These are phyloP conservation scores for Leptoxyphium fumago DNA, from an alignment of 2,329 filamentous ascomycete genomes.

Conservation along the genomic window DNA sequence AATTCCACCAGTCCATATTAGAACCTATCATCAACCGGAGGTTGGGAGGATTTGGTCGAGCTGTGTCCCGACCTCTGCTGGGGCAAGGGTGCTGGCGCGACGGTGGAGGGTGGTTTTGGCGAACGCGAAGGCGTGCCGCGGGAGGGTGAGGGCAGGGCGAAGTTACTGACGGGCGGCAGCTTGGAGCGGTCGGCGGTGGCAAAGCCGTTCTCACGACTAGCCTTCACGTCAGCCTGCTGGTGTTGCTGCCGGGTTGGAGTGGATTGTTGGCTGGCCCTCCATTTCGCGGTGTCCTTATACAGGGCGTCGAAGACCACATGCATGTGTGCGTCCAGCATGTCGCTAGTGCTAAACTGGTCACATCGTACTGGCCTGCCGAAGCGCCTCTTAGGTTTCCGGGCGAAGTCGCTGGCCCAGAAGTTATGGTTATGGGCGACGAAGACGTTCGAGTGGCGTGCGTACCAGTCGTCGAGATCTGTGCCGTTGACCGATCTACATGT, in stretches of 20 bases:
- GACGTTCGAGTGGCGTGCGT: slow-evolving; percentile 64
- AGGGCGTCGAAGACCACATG: slow-evolving; percentile 35
- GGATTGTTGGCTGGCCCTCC: slow-evolving; percentile 7
- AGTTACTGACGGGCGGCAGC: slow-evolving; percentile 9
- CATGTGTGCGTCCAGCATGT: slow-evolving; percentile 42
- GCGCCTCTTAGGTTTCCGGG: slow-evolving; percentile 39
- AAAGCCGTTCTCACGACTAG: background rate
- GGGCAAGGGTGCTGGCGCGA: too few relatives aligned
- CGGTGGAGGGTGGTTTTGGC: too few relatives aligned
- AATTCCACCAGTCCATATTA: too few relatives aligned
- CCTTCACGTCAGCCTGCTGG: background rate
- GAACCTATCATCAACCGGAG: too few relatives aligned
- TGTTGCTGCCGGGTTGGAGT: slow-evolving; percentile 3
- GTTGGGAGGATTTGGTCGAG: too few relatives aligned
- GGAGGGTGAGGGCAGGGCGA: slow-evolving; percentile 3
- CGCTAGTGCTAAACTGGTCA: slow-evolving; percentile 31
- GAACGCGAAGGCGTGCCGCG: too few relatives aligned
- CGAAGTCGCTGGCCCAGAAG: slow-evolving; percentile 53
- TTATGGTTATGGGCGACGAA: slow-evolving; percentile 63
- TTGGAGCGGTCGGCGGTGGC: slow-evolving; percentile 1
- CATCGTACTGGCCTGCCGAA: slow-evolving; percentile 40
- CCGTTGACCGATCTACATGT: slow-evolving; percentile 51
- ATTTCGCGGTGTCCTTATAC: slow-evolving; percentile 25
- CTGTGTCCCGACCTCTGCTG: too few relatives aligned
- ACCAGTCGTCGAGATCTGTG: slow-evolving; percentile 72